A percentile compares a stretch with the other conserved stretches of the same genome.
Conservation (phyloP, 192 early-diverging fungal genomes). For the Chytriomyces confervae region DNA sequence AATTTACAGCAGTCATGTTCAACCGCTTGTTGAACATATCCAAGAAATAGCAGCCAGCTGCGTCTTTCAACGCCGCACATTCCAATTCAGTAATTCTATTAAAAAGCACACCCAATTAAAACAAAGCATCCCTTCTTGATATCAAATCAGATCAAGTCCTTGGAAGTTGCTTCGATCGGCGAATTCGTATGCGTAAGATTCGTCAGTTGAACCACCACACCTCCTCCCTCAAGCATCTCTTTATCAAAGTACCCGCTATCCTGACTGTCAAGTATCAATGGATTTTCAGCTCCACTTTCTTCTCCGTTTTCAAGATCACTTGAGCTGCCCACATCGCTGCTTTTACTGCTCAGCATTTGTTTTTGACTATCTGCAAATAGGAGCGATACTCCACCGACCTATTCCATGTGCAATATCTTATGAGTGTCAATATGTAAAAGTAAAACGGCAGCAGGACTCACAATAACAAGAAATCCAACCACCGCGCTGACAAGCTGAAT, state of each 20-base stretch:
- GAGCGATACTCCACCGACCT: conserved; percentile 58
- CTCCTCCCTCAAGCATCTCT: too few relatives aligned
- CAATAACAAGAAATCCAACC: conserved; percentile 58
- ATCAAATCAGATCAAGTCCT: too few relatives aligned
- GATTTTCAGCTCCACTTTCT: neutral
- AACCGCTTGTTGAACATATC: too few relatives aligned
- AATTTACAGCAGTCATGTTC: too few relatives aligned
- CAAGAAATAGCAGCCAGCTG: too few relatives aligned
- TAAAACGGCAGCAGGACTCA: conserved; percentile 55
- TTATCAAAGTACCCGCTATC: neutral
- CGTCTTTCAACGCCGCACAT: too few relatives aligned
- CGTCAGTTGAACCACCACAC: too few relatives aligned
- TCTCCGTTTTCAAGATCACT: neutral
- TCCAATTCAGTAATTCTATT: too few relatives aligned
- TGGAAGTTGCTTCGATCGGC: too few relatives aligned
- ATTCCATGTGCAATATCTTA: neutral
- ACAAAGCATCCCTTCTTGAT: too few relatives aligned
- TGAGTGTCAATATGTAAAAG: conserved; percentile 34
- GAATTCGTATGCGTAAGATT: too few relatives aligned
- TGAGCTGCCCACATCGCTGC: neutral
- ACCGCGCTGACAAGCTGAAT: conserved; percentile 40
- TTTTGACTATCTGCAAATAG: conserved; percentile 54
- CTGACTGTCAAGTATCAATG: neutral
- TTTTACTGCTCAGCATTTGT: conserved; percentile 7
- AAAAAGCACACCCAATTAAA: too few relatives aligned